phyloP scores from a whole-genome alignment of 2,329 filamentous ascomycete species.

The Stagonosporopsis cucurbitacearum region DNA sequence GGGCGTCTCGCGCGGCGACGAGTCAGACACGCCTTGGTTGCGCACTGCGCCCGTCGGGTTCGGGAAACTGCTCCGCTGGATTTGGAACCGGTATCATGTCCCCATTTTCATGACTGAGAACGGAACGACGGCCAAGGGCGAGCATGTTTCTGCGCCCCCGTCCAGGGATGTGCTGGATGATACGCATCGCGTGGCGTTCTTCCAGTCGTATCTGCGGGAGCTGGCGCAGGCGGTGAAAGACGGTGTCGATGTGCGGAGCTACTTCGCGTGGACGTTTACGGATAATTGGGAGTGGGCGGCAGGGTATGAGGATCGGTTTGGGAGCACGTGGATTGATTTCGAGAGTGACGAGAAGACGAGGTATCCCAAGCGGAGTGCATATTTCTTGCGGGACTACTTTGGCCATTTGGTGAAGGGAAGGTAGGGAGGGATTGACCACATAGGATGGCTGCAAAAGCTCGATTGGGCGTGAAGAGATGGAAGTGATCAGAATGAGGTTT shows the following conservation, averaged over 20 bases:
- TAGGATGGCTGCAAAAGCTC: neutral
- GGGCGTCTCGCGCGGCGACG: conserved; percentile 42
- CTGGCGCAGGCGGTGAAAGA: conserved; percentile 48
- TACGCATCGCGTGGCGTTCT: conserved; percentile 50
- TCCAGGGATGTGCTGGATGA: conserved; percentile 49
- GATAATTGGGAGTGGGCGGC: conserved; percentile 57
- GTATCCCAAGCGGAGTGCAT: conserved; percentile 44
- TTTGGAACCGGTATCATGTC: conserved; percentile 51
- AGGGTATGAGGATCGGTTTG: conserved; percentile 51
- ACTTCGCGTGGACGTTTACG: conserved; percentile 53
- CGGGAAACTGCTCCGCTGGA: conserved; percentile 49
- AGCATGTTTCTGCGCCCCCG: conserved; percentile 38
- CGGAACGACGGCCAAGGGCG: conserved; percentile 47
- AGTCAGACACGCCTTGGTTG: conserved; percentile 52
- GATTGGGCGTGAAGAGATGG: neutral
- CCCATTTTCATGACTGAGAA: conserved; percentile 56
- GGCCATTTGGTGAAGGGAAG: neutral
- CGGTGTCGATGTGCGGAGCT: conserved; percentile 50
- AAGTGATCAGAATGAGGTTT: too few relatives aligned
- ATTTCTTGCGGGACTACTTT: conserved; percentile 20
- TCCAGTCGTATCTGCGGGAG: conserved; percentile 49
- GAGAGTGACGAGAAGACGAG: conserved; percentile 47
- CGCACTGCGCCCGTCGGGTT: conserved; percentile 47
- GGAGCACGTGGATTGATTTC: conserved; percentile 53
- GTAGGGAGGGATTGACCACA: neutral